A percentile compares a stretch with the other conserved stretches of the same genome.
Conservation (phyloP, 768 basidiomycete species). For the Leucocoprinus leucothites region DNA sequence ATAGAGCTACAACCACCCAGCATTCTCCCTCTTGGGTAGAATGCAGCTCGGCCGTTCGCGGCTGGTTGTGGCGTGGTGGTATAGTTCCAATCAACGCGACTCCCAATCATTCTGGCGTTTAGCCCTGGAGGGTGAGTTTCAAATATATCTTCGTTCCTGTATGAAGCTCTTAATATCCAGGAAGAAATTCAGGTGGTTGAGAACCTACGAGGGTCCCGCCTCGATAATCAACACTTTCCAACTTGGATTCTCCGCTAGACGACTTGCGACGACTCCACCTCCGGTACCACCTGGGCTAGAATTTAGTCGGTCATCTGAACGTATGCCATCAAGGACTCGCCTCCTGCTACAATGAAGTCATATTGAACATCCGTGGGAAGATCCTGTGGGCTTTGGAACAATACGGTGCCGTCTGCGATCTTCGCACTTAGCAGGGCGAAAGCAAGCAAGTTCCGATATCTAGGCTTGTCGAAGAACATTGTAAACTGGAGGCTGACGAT, state of each 20-base stretch:
- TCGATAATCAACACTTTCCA: constrained; percentile 13
- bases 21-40: constrained; percentile 4
- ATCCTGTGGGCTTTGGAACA: background rate
- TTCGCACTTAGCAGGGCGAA: background rate
- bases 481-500: too few species aligned
- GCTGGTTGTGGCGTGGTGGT: constrained; percentile 11
- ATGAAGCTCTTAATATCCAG: background rate
- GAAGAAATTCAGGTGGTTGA: background rate
- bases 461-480: too few species aligned
- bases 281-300: constrained; percentile 9
- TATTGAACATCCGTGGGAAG: background rate
- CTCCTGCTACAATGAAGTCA: constrained; percentile 14
- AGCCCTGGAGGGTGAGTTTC: background rate
- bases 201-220: constrained; percentile 11
- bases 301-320: background rate
- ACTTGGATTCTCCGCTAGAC: constrained; percentile 10
- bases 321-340: background rate
- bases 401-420: background rate
- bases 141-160: constrained; percentile 1
- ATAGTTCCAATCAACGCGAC: constrained; percentile 16
- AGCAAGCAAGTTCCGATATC: too few species aligned
- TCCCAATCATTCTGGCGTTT: background rate
- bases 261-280: constrained; percentile 7
- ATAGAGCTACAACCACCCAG: constrained; percentile 14
- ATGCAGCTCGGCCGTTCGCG: constrained; percentile 5